These are phyloP conservation scores for Begonia fuchsioides DNA, from an alignment of 306 rosid genomes.

Conservation along the genomic window DNA sequence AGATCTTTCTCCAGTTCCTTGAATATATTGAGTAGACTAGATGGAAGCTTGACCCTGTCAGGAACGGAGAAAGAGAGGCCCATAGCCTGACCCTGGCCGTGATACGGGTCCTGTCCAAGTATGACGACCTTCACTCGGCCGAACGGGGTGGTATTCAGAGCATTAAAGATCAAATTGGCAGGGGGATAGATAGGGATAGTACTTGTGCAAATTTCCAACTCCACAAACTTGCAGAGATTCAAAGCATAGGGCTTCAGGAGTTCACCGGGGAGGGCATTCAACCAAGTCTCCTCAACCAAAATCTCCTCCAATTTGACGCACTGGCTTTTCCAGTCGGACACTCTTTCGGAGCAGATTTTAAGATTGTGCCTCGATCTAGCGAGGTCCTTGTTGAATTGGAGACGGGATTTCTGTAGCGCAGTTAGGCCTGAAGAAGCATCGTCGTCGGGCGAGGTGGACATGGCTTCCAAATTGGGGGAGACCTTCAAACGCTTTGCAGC, in stretches of 20 bases:
- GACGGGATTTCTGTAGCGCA: conserved; percentile 31
- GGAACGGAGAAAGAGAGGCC: conserved; percentile 98
- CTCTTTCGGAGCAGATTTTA: conserved; percentile 35
- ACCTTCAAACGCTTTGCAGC: conserved; percentile 42
- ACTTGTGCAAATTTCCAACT: conserved; percentile 30
- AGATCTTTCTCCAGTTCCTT: conserved; percentile 78
- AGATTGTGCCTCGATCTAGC: conserved; percentile 63
- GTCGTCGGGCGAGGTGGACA: conserved; percentile 7
- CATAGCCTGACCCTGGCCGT: conserved; percentile 97
- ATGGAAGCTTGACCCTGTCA: conserved; percentile 66
- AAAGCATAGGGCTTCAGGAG: conserved; percentile 54
- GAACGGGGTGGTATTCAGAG: conserved; percentile 80
- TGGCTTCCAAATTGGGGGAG: conserved; percentile 11
- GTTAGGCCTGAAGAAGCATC: conserved; percentile 14
- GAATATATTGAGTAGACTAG: conserved; percentile 75
- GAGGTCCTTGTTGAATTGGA: conserved; percentile 38
- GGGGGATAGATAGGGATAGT: conserved; percentile 55
- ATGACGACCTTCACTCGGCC: conserved; percentile 60
- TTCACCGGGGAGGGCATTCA: conserved; percentile 53
- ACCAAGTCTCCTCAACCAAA: conserved; percentile 70
- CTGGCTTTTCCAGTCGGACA: conserved; percentile 16
- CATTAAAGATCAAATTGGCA: conserved; percentile 67
- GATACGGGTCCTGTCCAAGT: conserved; percentile 98
- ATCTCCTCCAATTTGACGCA: conserved; percentile 48
- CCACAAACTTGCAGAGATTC: conserved; percentile 51